Conservation (phyloP, 2,329 filamentous ascomycete species). For the Cryphonectria carpinicola region DNA sequence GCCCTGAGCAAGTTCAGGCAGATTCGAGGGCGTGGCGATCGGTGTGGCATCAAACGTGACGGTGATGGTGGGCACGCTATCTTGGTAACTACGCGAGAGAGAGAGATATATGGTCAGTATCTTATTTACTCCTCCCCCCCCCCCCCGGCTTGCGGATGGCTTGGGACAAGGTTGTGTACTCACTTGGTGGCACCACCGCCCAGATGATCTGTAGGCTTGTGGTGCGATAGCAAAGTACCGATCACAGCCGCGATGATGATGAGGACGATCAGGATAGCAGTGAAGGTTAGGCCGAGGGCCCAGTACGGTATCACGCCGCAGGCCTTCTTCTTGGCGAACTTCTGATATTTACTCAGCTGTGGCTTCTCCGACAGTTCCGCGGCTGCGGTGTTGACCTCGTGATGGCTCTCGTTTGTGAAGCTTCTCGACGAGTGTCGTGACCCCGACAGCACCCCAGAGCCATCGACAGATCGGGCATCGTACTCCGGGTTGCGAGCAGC, state of each 20-base stretch:
- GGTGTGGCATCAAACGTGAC: slow-evolving; percentile 54
- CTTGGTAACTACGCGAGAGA: slow-evolving; percentile 24
- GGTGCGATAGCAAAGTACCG: slow-evolving; percentile 48
- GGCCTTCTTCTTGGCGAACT: slow-evolving; percentile 56
- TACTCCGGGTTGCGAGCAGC: slow-evolving; percentile 67
- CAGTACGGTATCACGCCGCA: slow-evolving; percentile 66
- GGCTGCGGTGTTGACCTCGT: slow-evolving; percentile 59
- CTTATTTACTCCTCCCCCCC: not conserved
- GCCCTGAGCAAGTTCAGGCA: slow-evolving; percentile 59
- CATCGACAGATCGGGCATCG: slow-evolving; percentile 54
- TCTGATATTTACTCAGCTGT: slow-evolving; percentile 55
- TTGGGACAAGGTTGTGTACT: slow-evolving; percentile 8
- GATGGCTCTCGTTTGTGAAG: slow-evolving; percentile 53
- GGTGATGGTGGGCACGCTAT: slow-evolving; percentile 37
- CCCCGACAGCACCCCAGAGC: slow-evolving; percentile 52
- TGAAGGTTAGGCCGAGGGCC: slow-evolving; percentile 57
- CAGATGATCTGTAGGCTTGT: slow-evolving; percentile 34
- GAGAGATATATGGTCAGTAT: slow-evolving; percentile 29
- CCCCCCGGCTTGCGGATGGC: too few relatives aligned
- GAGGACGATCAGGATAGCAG: slow-evolving; percentile 56
- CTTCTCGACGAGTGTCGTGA: slow-evolving; percentile 58
- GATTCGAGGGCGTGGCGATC: slow-evolving; percentile 54
- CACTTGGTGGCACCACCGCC: slow-evolving; percentile 33
- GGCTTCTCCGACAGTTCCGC: slow-evolving; percentile 52
- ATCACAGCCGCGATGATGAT: slow-evolving; percentile 62